These are phyloP conservation scores for Suhomyces coccinellae DNA, from an alignment of 1,139 yeast species.

Conservation along the genomic window DNA sequence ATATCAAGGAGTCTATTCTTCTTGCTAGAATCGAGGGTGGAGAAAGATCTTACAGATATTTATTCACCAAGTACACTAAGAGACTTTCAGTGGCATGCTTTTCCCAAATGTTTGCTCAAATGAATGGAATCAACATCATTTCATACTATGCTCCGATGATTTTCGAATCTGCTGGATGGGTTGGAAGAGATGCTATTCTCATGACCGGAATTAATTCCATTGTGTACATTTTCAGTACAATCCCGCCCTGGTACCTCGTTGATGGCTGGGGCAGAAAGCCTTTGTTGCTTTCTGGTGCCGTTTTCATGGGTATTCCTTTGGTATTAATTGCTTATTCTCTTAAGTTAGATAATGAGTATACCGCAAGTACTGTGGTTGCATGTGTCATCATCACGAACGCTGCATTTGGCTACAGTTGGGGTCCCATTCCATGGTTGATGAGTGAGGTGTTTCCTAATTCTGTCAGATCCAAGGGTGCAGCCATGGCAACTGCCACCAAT, in stretches of 20 bases:
- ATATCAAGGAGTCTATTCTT: slow-evolving; percentile 49
- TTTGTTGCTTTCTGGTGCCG: slow-evolving; percentile 72
- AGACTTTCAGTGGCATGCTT: slow-evolving; percentile 89
- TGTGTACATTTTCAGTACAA: slow-evolving; percentile 70
- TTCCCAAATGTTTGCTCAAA: slow-evolving; percentile 87
- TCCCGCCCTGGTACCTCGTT: slow-evolving; percentile 90
- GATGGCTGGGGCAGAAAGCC: slow-evolving; percentile 93
- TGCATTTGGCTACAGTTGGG: slow-evolving; percentile 88
- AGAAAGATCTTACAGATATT: slow-evolving; percentile 62
- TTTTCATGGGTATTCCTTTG: slow-evolving; percentile 74
- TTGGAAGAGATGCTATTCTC: slow-evolving; percentile 79
- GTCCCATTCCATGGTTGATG: slow-evolving; percentile 94
- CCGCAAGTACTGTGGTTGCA: slow-evolving; percentile 72
- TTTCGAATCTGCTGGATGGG: slow-evolving; percentile 94
- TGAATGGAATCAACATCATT: slow-evolving; percentile 90
- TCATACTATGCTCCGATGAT: slow-evolving; percentile 93
- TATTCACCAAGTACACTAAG: slow-evolving; percentile 62
- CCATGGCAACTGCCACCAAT: slow-evolving; percentile 86
- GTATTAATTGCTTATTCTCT: slow-evolving; percentile 66
- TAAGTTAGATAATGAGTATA: slow-evolving; percentile 55
- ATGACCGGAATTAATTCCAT: slow-evolving; percentile 92
- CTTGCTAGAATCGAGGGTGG: slow-evolving; percentile 75
- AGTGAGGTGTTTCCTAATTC: slow-evolving; percentile 86
- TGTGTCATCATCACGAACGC: slow-evolving; percentile 81
- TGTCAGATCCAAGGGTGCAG: slow-evolving; percentile 91